Base-by-base conservation (phyloP, 116 monocot genomes). In the Iris pallida region DNA sequence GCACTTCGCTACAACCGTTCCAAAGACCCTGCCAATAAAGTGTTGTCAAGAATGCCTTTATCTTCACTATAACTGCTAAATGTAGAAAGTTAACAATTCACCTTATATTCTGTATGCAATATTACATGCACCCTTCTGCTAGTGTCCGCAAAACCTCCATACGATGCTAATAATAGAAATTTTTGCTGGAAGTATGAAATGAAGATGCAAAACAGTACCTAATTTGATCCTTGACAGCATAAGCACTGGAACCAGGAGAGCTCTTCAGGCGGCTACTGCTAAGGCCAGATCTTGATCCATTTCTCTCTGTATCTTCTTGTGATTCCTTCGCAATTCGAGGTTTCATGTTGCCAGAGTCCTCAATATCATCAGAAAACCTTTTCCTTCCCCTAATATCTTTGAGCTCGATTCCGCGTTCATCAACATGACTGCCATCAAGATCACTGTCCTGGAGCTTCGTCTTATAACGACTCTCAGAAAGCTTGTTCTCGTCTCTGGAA, bases 381-480 rank as follows among this genome's bases (percentile, higher is more conserved):
- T 87, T 94, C 63, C 72, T 85, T 75, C 79, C 94, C 61, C 73
- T 72, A 43, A 19, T 71, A 68, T 84, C 82, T 70, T 72, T 86
- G 43, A 57, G 42, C 59, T 70, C 86, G 9, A 51, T 55, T 15
- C 53, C 73, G 20, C 67, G 30, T 16, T 78, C 79, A 64, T 87
- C 91, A 71, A 20, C 13, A 61, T 57, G 80, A 57, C 82, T 75
- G 46, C 69, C 66, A 70, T 83, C 85, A 78, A 46, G 77, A 42
- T 87, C 82, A 79, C 64, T 68, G 6, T 81, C 78, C 20, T 89
- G 76, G 65, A 71, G 70, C 55, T 81, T 85, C 57, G 52, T 73
- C 69, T 78, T 82, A 64, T 75, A 71, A 13, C 42, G 66, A 69
- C 54, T 75, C 52, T 89, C 94, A 40, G 73, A 51, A 60, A 18